Evolutionary conservation across 2,329 filamentous ascomycete species (phyloP), one percentile per base, ranked within the genome.

Genomic region (Kalaharituber pfeilii): DNA sequence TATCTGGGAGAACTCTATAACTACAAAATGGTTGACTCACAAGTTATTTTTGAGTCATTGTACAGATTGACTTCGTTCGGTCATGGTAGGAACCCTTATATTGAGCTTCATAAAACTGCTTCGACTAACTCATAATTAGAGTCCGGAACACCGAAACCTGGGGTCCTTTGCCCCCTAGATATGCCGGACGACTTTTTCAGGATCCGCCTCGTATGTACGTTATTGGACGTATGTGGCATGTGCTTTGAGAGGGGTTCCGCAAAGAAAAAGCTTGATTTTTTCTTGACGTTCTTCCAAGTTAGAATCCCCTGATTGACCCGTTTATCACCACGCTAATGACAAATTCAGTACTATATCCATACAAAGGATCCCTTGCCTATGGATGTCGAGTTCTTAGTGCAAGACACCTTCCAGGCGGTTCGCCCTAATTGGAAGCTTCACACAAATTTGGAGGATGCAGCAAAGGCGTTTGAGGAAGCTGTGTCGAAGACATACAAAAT

Each of bases 231-330:
- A 0, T 96, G 89, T 62, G 91, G 93, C 53, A 82, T 93, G 68
- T 98, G 89, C 71, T 98, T 95, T 64, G 91, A 91, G 67, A 83
- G 89, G 63, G 91, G 93, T 6, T 80, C 83, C 44, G 85, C 88
- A 1, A 93, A 88, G 68, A 96, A 96, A 73, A 98, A 96, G 70
- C 76, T 98, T 8, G 91, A 98, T 65, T 96, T 94, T 68, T 98
- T 96, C 69, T 73, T 98, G 57, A 89, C 84, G 0, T 96, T 96
- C 69, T 86, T 98, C 64, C 88, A 94, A 73, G 80, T 82, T 66
- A 50, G 63, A 64, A 49, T n/a, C 30, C 24, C 20, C 18, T 42
- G n/a, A 25, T 36, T 4, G 9, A 9, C 30, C 9, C n/a, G 30
- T 9, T 9, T 36, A 36, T 36, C 30, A n/a, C 30, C 8, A 53